These are phyloP conservation scores for Symbiodinium natans DNA, from an alignment of 73 alveolate species.

Conservation along the genomic window DNA sequence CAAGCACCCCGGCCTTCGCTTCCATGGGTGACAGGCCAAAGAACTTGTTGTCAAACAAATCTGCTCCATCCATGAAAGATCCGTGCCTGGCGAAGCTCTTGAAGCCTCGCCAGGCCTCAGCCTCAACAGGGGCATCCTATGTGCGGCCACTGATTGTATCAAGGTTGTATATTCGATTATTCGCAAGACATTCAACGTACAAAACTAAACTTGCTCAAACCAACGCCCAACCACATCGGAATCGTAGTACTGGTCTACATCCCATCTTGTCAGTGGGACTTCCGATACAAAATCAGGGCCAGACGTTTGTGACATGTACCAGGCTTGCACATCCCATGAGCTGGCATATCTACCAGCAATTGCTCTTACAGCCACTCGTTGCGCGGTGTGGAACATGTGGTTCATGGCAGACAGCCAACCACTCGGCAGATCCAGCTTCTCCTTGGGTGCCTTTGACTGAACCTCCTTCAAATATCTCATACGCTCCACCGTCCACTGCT, in stretches of 20 bases:
- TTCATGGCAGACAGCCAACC: constrained; percentile 92
- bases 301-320: constrained; percentile 58
- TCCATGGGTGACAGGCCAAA: constrained; percentile 76
- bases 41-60: constrained; percentile 74
- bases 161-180: neutral
- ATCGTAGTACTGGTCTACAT: constrained; percentile 40
- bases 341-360: constrained; percentile 62
- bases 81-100: constrained; percentile 40
- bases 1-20: constrained; percentile 36
- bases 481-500: constrained; percentile 88
- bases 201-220: neutral
- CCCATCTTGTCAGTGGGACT: constrained; percentile 73
- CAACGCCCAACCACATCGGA: constrained; percentile 4
- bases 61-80: constrained; percentile 74
- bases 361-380: constrained; percentile 79
- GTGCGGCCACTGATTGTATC: neutral
- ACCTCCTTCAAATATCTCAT: constrained; percentile 46
- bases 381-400: constrained; percentile 87
- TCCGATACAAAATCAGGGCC: constrained; percentile 69
- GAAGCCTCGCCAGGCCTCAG: neutral
- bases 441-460: constrained; percentile 57
- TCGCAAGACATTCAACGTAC: too few species aligned
- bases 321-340: constrained; percentile 66
- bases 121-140: neutral
- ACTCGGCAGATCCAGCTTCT: constrained; percentile 58